Evolutionary conservation across 805 yeast genomes (phyloP).

Genomic region (Starmerella apicola): DNA sequence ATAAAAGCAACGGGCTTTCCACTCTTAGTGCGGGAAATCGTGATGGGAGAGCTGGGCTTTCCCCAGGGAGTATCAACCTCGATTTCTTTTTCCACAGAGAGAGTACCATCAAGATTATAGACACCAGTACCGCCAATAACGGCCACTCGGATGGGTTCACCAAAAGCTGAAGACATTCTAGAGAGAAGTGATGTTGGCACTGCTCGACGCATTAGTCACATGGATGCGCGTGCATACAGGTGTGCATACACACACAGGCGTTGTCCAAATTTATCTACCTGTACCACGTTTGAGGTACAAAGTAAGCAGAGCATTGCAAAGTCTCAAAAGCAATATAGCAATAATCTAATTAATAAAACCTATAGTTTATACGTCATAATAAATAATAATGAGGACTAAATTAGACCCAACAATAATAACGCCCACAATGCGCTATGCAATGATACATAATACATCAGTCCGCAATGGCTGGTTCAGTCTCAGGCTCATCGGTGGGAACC

Average conservation of each 20-base stretch:
- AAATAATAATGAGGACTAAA: no score
- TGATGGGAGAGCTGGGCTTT: constrained; percentile 83
- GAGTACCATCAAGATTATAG: constrained; percentile 59
- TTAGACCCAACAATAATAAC: neutral
- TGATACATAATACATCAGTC: neutral
- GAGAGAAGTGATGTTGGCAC: neutral
- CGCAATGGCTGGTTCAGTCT: neutral
- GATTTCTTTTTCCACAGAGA: constrained; percentile 74
- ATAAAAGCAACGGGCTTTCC: constrained; percentile 87
- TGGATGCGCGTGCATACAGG: neutral
- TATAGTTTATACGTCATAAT: no score
- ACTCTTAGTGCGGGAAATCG: constrained; percentile 61
- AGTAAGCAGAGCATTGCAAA: no score
- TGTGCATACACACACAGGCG: no score
- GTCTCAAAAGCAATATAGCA: no score
- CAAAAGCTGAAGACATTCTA: constrained; percentile 2
- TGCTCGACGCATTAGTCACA: neutral
- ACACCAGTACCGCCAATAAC: constrained; percentile 98
- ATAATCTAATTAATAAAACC: no score
- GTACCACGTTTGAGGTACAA: no score
- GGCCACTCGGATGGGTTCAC: constrained; percentile 57
- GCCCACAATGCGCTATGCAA: neutral
- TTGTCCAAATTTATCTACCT: no score
- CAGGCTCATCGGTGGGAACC: neutral
- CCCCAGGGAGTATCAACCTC: constrained; percentile 95